Evolutionary conservation across 805 yeast genomes (phyloP), one percentile per base, ranked within the genome.

Genomic region (Lachancea thermotolerans): DNA sequence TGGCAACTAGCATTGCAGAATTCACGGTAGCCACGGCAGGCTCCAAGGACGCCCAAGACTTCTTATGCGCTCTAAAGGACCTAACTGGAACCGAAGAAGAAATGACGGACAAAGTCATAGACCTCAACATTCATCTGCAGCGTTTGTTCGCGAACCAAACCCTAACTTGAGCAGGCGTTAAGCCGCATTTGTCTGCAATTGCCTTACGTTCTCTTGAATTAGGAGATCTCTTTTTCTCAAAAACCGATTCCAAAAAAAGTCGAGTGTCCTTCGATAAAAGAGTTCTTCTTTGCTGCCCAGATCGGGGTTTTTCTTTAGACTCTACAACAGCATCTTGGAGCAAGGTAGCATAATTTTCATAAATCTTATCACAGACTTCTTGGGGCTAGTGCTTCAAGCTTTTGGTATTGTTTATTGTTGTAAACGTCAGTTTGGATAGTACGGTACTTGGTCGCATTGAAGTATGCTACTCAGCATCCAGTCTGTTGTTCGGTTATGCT

Each of bases 51-150:
- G 73, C 86, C 1, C 82, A 82, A 51, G 62, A 70, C 2, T 87
- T 79, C 56, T 79, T 85, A 54, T 74, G 71, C 47, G 74, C 77
- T 35, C 63, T 89, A 47, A 73, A 72, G 17, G 59, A 70, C 15
- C 64, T 86, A 44, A 65, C 62, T n/a, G 72, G 69, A 3, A 50
- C 67, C 17, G 77, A 77, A 36, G 87, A 82, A 30, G 86, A 80
- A 44, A 79, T 81, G 59, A 78, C 85, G 10, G 96, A 88, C 51
- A 71, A 74, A 30, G 95, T 86, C 1, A 85, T 87, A 53, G 78
- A 79, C 50, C 80, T 85, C 48, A 87, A 87, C 56, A 70, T 85
- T 35, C 81, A 77, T 49, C 80, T 88, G 45, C 95, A 87, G 73
- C 49, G 51, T 41, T 36, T 45, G 39, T 48, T 49, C 35, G 39